phyloP scores from a whole-genome alignment of 352 stramenopile species.

The Globisporangium heterothallicum region DNA sequence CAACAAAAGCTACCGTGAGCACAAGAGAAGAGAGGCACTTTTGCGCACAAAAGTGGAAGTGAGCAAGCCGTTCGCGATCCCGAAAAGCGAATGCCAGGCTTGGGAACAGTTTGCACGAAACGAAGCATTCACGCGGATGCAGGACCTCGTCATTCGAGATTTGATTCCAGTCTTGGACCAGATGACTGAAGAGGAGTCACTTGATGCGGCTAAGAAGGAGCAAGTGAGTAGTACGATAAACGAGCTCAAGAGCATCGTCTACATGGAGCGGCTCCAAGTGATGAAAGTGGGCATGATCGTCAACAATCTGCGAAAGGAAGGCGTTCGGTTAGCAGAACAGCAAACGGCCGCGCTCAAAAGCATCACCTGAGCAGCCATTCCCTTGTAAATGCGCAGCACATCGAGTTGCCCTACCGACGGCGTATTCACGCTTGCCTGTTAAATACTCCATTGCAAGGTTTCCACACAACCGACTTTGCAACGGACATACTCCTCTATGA shows the following conservation, averaged over 20 bases:
- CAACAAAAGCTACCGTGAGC: conserved; percentile 77
- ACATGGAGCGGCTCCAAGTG: conserved; percentile 47
- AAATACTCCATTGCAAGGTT: too few species aligned
- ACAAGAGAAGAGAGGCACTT: conserved; percentile 68
- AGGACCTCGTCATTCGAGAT: conserved; percentile 24
- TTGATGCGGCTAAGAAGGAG: conserved; percentile 39
- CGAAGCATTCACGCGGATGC: conserved; percentile 39
- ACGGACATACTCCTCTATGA: too few species aligned
- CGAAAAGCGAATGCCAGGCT: conserved; percentile 28
- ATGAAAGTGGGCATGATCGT: conserved; percentile 58
- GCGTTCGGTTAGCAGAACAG: conserved; percentile 62
- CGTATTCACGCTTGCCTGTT: too few species aligned
- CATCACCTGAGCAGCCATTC: conserved; percentile 22
- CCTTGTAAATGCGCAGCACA: too few species aligned
- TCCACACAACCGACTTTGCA: too few species aligned
- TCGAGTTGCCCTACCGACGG: too few species aligned
- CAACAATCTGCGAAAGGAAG: conserved; percentile 65
- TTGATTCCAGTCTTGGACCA: conserved; percentile 41
- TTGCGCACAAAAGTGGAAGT: conserved; percentile 69
- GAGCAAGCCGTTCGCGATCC: conserved; percentile 51
- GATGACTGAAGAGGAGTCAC: conserved; percentile 39
- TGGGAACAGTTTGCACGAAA: conserved; percentile 56
- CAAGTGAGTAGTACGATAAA: conserved; percentile 21
- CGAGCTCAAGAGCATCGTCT: conserved; percentile 52
- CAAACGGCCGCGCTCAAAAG: conserved; percentile 67